phyloP scores from a whole-genome alignment of 164 flowering plant genomes.

The Saururus chinensis region DNA sequence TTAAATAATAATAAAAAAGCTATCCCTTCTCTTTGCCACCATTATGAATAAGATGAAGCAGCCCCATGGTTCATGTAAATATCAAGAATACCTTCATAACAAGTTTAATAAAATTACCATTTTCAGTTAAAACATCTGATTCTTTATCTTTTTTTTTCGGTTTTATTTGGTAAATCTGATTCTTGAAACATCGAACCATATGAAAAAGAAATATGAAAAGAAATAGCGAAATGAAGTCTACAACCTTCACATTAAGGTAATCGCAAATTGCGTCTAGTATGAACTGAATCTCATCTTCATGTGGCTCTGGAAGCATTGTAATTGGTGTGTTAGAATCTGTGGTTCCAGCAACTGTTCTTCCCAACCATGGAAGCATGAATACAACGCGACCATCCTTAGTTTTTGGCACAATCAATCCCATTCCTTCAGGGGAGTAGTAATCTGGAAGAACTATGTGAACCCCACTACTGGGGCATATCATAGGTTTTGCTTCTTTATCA shows the following conservation, averaged over 20 bases:
- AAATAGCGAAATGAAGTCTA: not conserved
- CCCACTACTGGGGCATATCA: constrained; percentile 97
- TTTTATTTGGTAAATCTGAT: too few species aligned
- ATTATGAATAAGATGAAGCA: too few species aligned
- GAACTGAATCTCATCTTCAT: constrained; percentile 94
- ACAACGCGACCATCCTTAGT: constrained; percentile 98
- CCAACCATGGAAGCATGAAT: constrained; percentile 99
- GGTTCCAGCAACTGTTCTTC: constrained; percentile 93
- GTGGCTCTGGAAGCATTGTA: constrained; percentile 91
- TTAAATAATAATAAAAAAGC: too few species aligned
- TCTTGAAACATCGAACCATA: too few species aligned
- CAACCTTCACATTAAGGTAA: constrained; percentile 89
- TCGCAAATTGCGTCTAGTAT: constrained; percentile 90
- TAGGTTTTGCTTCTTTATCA: constrained; percentile 53
- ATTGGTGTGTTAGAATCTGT: constrained; percentile 83
- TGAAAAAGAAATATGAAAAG: too few species aligned
- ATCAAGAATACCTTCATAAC: too few species aligned
- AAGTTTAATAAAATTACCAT: too few species aligned
- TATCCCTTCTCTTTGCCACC: too few species aligned
- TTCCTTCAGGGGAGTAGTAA: constrained; percentile 98
- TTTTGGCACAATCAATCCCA: constrained; percentile 98
- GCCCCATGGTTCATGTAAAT: too few species aligned
- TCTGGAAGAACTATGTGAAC: constrained; percentile 96
- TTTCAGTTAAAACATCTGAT: too few species aligned
- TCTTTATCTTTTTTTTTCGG: too few species aligned